Conservation (phyloP, 768 basidiomycete species). For the Chiua virens region DNA sequence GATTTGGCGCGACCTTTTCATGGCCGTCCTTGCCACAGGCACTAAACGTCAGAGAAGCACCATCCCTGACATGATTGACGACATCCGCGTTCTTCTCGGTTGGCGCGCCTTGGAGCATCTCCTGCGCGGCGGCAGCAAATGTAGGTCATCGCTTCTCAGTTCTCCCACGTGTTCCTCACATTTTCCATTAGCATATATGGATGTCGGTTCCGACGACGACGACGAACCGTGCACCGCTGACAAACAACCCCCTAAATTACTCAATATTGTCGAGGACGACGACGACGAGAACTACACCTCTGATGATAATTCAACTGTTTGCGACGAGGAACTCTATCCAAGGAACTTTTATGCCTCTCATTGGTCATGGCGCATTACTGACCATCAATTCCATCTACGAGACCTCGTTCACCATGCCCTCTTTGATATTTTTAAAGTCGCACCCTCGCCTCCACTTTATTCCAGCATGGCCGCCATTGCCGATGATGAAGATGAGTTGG, state of each 20-base stretch:
- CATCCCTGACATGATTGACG: constrained; percentile 56
- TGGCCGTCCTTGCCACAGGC: constrained; percentile 50
- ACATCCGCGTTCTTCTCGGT: constrained; percentile 51
- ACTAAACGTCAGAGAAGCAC: constrained; percentile 25
- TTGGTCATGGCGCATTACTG: constrained; percentile 47
- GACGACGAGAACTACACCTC: constrained; percentile 30
- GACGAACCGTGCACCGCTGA: constrained; percentile 11
- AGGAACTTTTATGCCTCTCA: constrained; percentile 46
- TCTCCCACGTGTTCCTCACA: constrained; percentile 1
- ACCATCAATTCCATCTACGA: constrained; percentile 42
- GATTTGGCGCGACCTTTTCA: constrained; percentile 71
- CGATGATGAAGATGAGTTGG: constrained; percentile 31
- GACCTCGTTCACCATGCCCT: constrained; percentile 47
- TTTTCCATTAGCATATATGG: neutral
- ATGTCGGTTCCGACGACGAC: constrained; percentile 27
- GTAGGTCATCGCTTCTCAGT: constrained; percentile 28
- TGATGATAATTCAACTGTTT: constrained; percentile 19
- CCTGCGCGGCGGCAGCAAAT: constrained; percentile 50
- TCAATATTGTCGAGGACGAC: constrained; percentile 31
- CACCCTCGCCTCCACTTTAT: constrained; percentile 50
- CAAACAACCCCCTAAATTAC: neutral
- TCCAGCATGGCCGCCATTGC: constrained; percentile 41
- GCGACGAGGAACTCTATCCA: constrained; percentile 23
- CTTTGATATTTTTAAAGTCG: constrained; percentile 45
- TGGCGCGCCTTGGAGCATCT: constrained; percentile 53